Conservation (phyloP, 1,139 yeast species). For the Pneumocystis canis region DNA sequence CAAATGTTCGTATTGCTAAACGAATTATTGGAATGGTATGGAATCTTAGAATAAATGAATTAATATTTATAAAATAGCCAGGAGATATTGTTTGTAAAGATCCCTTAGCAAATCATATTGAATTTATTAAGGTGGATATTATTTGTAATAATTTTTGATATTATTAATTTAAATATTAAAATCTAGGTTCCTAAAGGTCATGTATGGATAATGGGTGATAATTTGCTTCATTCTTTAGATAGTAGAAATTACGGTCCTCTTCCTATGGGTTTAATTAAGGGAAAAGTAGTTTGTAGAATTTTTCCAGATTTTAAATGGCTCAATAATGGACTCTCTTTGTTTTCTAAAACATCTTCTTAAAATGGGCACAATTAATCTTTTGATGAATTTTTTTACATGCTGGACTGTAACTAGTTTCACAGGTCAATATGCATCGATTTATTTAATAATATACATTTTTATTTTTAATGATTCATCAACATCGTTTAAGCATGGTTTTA, state of each 20-base stretch:
- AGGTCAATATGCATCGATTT: neutral
- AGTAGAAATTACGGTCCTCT: conserved; percentile 76
- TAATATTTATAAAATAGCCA: conserved; percentile 5
- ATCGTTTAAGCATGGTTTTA: neutral
- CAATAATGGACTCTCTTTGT: neutral
- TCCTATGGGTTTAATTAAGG: conserved; percentile 77
- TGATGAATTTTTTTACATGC: neutral
- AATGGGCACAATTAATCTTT: neutral
- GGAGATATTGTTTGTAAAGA: conserved; percentile 5
- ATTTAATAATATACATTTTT: neutral
- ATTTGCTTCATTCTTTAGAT: conserved; percentile 74
- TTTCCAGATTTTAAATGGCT: conserved; percentile 1
- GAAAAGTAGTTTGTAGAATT: conserved; percentile 38
- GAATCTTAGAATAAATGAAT: conserved; percentile 39
- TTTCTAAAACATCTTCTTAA: neutral
- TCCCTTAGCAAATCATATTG: conserved; percentile 11
- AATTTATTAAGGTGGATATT: conserved; percentile 37
- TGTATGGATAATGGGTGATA: conserved; percentile 95
- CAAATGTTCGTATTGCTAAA: conserved; percentile 74
- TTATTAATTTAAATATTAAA: neutral
- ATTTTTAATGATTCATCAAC: neutral
- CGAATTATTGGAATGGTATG: conserved; percentile 90
- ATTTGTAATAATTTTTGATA: neutral
- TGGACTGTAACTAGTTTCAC: neutral
- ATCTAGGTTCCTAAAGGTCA: conserved; percentile 56